Evolutionary conservation across 306 rosid genomes (phyloP), one percentile per base, ranked within the genome.

Genomic region (Canavalia ensiformis): DNA sequence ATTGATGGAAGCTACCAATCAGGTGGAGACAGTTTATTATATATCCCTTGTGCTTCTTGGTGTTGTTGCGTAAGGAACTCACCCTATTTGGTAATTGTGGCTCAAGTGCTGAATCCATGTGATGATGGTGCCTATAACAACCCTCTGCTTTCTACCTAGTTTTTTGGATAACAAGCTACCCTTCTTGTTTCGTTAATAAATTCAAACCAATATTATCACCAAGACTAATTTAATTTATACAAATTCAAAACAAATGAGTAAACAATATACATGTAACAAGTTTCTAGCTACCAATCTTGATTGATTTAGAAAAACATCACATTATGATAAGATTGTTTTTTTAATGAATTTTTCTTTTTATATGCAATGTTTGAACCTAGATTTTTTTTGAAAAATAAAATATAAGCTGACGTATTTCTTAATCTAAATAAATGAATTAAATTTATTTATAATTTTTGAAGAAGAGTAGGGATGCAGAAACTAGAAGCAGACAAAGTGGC

Each of bases 61-160:
- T 4, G 37, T 79, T 80, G 50, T 84, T 80, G 82, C 82, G 79
- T 84, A 75, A 80, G 58, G 64, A 75, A 75, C 51, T 80, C 68
- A 55, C 1, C 49, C 82, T 51, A 44, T 46, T 67, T 79, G 54
- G 65, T 82, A 37, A 47, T 58, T 42, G 59, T 73, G 80, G 68
- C 78, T 41, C 0, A 59, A 57, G 37, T 11, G 6, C 35, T 56
- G 72, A 77, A 28, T 65, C 77, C 62, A 29, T 59, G 18, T 31
- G 4, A 83, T 78, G 42, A 83, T 78, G 42, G 65, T 83, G 58
- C 11, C 39, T 72, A 13, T 72, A 55, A 72, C 80, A 83, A 77
- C 82, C 68, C 1, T 50, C 60, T 3, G 1, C 25, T 72, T 77
- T n/a, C 42, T 41, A 52, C 44, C 34, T 13, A 7, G 41, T 42